Evolutionary conservation across 805 yeast species (phyloP).

Genomic region (Candida ovalis): DNA sequence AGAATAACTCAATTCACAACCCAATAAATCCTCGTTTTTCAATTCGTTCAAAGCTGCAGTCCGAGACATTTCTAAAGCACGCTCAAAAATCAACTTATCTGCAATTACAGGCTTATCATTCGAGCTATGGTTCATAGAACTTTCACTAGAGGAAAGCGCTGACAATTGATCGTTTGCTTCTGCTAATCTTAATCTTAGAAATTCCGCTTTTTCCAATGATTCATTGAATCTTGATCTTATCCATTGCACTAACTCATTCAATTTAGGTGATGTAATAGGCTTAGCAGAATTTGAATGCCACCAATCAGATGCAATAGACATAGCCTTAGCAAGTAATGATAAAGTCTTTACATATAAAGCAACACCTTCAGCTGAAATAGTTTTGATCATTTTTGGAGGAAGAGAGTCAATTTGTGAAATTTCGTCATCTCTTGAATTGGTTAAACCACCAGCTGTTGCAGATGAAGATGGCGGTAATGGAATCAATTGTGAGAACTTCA

Average conservation of each 20-base stretch:
- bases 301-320: slow-evolving; percentile 85
- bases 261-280: slow-evolving; percentile 36
- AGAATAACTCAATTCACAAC: slow-evolving; percentile 85
- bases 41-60: slow-evolving; percentile 88
- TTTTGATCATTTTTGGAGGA: slow-evolving; percentile 53
- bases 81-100: slow-evolving; percentile 83
- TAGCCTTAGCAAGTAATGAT: slow-evolving; percentile 78
- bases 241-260: slow-evolving; percentile 85
- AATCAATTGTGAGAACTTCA: slow-evolving; percentile 78
- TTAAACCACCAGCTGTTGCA: slow-evolving; percentile 7
- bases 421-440: slow-evolving; percentile 21
- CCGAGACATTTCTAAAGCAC: slow-evolving; percentile 91
- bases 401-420: slow-evolving; percentile 38
- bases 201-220: slow-evolving; percentile 83
- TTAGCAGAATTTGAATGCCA: slow-evolving; percentile 55
- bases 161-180: slow-evolving; percentile 40
- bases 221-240: slow-evolving; percentile 85
- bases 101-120: slow-evolving; percentile 45
- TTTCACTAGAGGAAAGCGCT: neutral
- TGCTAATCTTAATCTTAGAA: slow-evolving; percentile 53
- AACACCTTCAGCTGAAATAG: slow-evolving; percentile 81
- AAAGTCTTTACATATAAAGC: slow-evolving; percentile 80
- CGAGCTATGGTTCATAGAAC: neutral
- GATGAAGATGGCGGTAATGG: slow-evolving; percentile 62
- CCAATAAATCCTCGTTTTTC: slow-evolving; percentile 63